Conservation (phyloP, 148 eudicot species). For the Fallopia convolvulus region DNA sequence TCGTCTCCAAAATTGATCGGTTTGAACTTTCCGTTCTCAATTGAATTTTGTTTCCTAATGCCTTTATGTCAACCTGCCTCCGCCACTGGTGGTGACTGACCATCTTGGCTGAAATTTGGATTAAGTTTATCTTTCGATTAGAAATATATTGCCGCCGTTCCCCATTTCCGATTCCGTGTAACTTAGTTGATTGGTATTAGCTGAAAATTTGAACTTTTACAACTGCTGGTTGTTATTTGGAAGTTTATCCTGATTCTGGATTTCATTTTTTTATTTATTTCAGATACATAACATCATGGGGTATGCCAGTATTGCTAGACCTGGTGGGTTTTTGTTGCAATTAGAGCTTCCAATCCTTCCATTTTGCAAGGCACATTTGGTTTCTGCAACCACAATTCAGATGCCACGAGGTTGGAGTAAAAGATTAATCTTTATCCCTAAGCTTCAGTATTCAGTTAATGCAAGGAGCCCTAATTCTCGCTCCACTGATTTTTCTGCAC, state of each 20-base stretch:
- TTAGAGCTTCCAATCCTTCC: slow-evolving; percentile 46
- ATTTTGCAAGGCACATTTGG: slow-evolving; percentile 25
- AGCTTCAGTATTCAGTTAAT: slow-evolving; percentile 44
- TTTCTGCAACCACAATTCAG: slow-evolving; percentile 25
- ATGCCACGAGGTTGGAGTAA: slow-evolving; percentile 24
- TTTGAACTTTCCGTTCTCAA: too few species aligned
- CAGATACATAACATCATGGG: slow-evolving; percentile 48
- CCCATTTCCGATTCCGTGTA: too few species aligned
- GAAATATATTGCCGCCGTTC: too few species aligned
- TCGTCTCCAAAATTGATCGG: too few species aligned
- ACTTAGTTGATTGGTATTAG: background rate
- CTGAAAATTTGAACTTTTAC: background rate
- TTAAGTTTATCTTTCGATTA: too few species aligned
- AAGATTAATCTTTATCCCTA: slow-evolving; percentile 32
- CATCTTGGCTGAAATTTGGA: too few species aligned
- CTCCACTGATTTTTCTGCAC: slow-evolving; percentile 20
- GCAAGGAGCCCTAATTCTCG: slow-evolving; percentile 34
- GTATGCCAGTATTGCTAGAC: slow-evolving; percentile 38
- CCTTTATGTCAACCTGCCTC: too few species aligned
- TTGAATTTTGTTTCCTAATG: too few species aligned
- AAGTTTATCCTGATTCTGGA: slow-evolving; percentile 14
- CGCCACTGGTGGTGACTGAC: too few species aligned
- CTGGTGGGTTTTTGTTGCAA: slow-evolving; percentile 41
- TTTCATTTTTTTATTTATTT: slow-evolving; percentile 5
- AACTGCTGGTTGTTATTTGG: background rate